Evolutionary conservation across 805 yeast genomes (phyloP).

Genomic region (fission yeast (Schizosaccharomyces pombe)): DNA sequence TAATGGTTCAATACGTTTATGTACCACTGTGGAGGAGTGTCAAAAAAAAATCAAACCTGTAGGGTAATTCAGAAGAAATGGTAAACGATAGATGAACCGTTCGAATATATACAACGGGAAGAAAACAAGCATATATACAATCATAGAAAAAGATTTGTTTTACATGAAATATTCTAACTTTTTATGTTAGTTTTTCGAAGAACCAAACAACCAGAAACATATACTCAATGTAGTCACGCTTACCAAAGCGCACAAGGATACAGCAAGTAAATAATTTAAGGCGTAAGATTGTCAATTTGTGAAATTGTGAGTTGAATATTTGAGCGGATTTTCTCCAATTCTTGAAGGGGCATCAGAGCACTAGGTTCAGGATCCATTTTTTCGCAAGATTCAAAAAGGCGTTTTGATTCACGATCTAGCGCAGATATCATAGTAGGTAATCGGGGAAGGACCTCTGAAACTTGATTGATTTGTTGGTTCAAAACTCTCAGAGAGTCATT

Average conservation of each 20-base stretch:
- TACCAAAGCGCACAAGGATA: background rate
- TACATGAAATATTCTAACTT: too few relatives aligned
- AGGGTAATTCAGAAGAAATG: too few relatives aligned
- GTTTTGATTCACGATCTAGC: background rate
- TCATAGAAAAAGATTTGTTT: too few relatives aligned
- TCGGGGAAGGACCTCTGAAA: background rate
- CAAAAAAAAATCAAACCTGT: too few relatives aligned
- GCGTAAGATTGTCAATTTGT: background rate
- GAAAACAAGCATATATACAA: too few relatives aligned
- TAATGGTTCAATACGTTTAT: too few relatives aligned
- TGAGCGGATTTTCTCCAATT: background rate
- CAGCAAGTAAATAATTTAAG: background rate
- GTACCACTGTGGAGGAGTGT: too few relatives aligned
- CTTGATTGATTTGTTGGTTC: background rate
- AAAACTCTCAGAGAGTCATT: background rate
- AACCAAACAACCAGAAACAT: background rate
- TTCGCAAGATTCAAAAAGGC: background rate
- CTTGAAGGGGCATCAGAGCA: background rate
- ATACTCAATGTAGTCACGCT: too few relatives aligned
- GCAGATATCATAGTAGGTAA: background rate
- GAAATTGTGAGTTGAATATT: background rate
- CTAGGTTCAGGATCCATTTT: background rate
- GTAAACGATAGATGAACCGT: too few relatives aligned
- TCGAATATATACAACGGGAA: too few relatives aligned
- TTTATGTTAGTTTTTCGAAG: too few relatives aligned